Percentiles rank a stretch among this genome's conserved stretches.
Evolutionary conservation across 2,329 filamentous ascomycete genomes (phyloP).

Genomic region (Diaporthe nobilis): DNA sequence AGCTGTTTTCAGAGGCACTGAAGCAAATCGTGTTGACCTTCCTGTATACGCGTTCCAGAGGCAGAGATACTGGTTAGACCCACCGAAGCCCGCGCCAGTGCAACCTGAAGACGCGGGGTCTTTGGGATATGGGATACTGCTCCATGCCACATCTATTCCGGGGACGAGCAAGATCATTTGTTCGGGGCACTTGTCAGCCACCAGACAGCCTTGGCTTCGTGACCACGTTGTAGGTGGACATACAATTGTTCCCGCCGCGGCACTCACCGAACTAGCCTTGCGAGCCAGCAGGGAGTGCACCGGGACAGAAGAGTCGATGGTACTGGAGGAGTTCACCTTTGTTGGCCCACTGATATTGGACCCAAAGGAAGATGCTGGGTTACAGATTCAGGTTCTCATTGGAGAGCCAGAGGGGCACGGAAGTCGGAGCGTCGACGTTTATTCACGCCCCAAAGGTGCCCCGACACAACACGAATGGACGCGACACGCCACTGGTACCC

Average conservation of each 20-base stretch:
- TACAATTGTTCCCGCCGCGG: background rate
- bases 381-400: background rate
- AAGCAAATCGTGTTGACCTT: background rate
- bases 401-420: background rate
- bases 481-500: constrained; percentile 2
- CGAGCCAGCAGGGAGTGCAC: constrained; percentile 10
- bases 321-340: background rate
- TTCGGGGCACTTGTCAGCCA: background rate
- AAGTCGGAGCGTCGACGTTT: background rate
- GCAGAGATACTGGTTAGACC: constrained; percentile 20
- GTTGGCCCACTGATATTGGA: background rate
- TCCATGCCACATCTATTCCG: background rate
- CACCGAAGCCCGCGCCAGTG: background rate
- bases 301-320: background rate
- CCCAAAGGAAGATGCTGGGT: background rate
- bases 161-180: constrained; percentile 3
- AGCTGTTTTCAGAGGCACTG: background rate
- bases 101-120: background rate
- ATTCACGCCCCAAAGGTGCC: background rate
- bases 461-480: background rate
- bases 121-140: background rate
- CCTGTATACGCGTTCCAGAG: constrained; percentile 31
- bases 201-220: background rate
- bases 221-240: constrained; percentile 12
- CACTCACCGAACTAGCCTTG: background rate